phyloP scores from a whole-genome alignment of 345 rosid genomes.

The Leavenworthia alabamica region DNA sequence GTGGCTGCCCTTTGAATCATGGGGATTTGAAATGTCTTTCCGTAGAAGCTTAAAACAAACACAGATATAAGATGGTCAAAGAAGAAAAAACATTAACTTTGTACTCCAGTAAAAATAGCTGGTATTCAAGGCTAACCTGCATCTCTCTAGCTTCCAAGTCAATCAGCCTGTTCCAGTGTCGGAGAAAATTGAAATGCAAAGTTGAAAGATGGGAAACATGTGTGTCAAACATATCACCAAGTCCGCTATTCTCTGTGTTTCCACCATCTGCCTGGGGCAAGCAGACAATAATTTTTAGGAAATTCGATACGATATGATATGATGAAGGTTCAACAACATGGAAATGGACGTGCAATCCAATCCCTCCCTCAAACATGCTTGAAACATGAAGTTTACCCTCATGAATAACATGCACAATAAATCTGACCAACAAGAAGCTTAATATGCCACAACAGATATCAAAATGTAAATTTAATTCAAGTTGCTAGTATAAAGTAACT shows the following conservation, averaged over 20 bases:
- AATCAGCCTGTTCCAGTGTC: conserved; percentile 72
- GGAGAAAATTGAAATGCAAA: conserved; percentile 56
- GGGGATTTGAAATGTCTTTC: conserved; percentile 52
- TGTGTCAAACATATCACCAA: conserved; percentile 68
- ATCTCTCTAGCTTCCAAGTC: conserved; percentile 90
- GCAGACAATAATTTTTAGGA: conserved; percentile 9
- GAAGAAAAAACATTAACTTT: background rate
- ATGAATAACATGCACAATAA: background rate
- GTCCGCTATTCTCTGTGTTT: conserved; percentile 62
- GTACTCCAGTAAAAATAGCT: background rate
- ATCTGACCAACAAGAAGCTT: background rate
- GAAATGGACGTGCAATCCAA: conserved; percentile 1
- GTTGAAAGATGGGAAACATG: conserved; percentile 61
- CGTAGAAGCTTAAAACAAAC: conserved; percentile 51
- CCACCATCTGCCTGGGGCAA: conserved; percentile 86
- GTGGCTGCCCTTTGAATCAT: conserved; percentile 34
- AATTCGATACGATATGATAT: background rate
- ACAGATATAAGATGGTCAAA: conserved; percentile 5
- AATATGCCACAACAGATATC: background rate
- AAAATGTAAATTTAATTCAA: background rate
- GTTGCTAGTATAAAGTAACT: background rate
- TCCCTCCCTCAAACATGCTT: background rate
- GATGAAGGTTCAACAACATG: conserved; percentile 13
- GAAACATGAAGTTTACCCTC: conserved; percentile 2
- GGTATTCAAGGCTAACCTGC: conserved; percentile 43